A percentile compares a stretch with the other conserved stretches of the same genome.
These are phyloP conservation scores for Lactarius sp. DNA, from an alignment of 768 basidiomycete species.

Conservation along the genomic window DNA sequence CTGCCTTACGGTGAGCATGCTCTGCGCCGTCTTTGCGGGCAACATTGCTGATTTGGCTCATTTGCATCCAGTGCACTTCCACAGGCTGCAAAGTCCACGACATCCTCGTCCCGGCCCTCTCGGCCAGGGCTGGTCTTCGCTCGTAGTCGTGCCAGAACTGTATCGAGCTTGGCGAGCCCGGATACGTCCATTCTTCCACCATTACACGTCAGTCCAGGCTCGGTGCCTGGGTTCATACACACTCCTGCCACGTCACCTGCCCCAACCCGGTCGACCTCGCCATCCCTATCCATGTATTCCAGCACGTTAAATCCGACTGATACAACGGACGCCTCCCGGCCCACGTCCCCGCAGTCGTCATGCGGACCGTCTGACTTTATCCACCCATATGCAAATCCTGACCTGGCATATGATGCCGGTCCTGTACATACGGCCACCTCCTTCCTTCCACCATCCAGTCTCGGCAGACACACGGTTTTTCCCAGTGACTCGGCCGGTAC, in stretches of 20 bases:
- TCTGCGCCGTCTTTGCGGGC: slow-evolving; percentile 3
- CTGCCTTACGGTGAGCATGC: slow-evolving; percentile 54
- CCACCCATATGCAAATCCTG: slow-evolving; percentile 82
- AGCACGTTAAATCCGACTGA: slow-evolving; percentile 22
- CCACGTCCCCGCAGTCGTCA: slow-evolving; percentile 21
- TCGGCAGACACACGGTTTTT: slow-evolving; percentile 21
- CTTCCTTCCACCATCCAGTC: slow-evolving; percentile 31
- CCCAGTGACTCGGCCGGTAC: slow-evolving; percentile 21
- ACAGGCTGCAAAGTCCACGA: slow-evolving; percentile 54
- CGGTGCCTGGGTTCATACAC: slow-evolving; percentile 1
- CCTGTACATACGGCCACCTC: slow-evolving; percentile 29
- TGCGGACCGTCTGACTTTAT: slow-evolving; percentile 33
- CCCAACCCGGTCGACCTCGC: slow-evolving; percentile 18
- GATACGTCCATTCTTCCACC: slow-evolving; percentile 18
- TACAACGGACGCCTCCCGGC: slow-evolving; percentile 25
- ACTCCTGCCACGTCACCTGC: not conserved
- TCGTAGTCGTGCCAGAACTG: slow-evolving; percentile 35
- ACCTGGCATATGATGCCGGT: slow-evolving; percentile 42
- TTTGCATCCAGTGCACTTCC: slow-evolving; percentile 45
- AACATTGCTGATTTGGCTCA: slow-evolving; percentile 2
- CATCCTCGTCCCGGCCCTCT: slow-evolving; percentile 32
- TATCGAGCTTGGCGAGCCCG: slow-evolving; percentile 25
- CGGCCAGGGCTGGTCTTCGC: slow-evolving; percentile 44
- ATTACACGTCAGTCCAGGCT: slow-evolving; percentile 17
- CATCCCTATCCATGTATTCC: slow-evolving; percentile 20